Conservation (phyloP, 73 alveolate species). For the Urostyla sp. region DNA sequence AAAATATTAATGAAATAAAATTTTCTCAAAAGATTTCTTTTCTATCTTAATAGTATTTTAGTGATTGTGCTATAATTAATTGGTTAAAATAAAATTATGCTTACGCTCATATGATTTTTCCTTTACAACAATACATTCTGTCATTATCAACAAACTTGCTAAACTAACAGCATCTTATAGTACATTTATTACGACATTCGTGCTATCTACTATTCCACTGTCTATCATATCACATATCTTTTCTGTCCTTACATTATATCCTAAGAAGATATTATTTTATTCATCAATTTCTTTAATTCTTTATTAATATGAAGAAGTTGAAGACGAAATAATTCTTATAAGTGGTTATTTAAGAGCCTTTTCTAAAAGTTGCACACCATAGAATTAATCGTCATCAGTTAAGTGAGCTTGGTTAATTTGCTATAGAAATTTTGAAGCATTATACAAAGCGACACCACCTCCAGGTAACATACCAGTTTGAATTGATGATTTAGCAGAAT, state of each 20-base stretch:
- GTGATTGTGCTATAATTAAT: slow-evolving; percentile 21
- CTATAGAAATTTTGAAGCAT: slow-evolving; percentile 76
- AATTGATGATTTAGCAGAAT: slow-evolving; percentile 89
- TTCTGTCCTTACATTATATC: slow-evolving; percentile 49
- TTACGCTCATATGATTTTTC: slow-evolving; percentile 54
- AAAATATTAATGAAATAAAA: not conserved
- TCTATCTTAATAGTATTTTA: slow-evolving; percentile 13
- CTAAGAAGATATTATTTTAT: slow-evolving; percentile 32
- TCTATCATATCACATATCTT: slow-evolving; percentile 66
- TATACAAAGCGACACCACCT: slow-evolving; percentile 87
- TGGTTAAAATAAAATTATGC: not conserved
- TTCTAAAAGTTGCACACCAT: slow-evolving; percentile 64
- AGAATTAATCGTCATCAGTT: slow-evolving; percentile 49
- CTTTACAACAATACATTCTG: slow-evolving; percentile 64
- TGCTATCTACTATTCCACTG: slow-evolving; percentile 69
- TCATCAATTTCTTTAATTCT: slow-evolving; percentile 53
- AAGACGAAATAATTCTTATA: too few relatives aligned
- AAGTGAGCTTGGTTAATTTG: slow-evolving; percentile 36
- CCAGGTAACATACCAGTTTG: slow-evolving; percentile 88
- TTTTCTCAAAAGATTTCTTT: slow-evolving; percentile 30
- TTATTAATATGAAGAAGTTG: too few relatives aligned
- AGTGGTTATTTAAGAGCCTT: slow-evolving; percentile 59
- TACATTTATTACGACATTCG: slow-evolving; percentile 53
- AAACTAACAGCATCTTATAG: slow-evolving; percentile 61
- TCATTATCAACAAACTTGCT: slow-evolving; percentile 66